Percentiles rank a stretch among this genome's conserved stretches.
phyloP scores from a whole-genome alignment of 1,284 basidiomycete genomes.

The Mycena sp. region DNA sequence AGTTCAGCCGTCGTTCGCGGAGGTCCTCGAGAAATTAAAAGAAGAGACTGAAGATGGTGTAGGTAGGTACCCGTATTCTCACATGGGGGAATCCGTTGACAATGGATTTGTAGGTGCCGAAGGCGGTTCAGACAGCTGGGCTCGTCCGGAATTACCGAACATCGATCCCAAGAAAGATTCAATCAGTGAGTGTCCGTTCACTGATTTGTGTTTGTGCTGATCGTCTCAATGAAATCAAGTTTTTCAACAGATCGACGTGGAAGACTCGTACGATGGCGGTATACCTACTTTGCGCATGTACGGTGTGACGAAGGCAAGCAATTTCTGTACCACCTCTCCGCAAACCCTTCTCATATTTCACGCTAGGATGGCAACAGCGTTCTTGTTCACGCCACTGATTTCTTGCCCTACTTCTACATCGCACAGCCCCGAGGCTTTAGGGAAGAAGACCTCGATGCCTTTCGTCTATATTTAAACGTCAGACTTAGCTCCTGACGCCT shows the following conservation, averaged over 20 bases:
- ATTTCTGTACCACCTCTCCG: not conserved
- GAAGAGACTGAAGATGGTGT: conserved; percentile 65
- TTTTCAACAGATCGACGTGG: conserved; percentile 95
- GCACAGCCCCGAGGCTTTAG: conserved; percentile 86
- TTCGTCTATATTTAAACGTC: conserved; percentile 83
- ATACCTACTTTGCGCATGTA: conserved; percentile 78
- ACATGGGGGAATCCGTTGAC: too few species aligned
- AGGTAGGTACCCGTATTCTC: too few species aligned
- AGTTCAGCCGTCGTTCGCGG: conserved; percentile 70
- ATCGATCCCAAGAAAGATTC: conserved; percentile 72
- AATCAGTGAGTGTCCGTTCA: too few species aligned
- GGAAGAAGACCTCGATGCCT: conserved; percentile 69
- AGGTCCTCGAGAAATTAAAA: conserved; percentile 80
- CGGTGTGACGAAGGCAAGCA: conserved; percentile 83
- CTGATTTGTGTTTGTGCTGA: too few species aligned
- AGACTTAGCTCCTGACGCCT: conserved; percentile 36
- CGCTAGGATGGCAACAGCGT: conserved; percentile 86
- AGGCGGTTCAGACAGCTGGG: conserved; percentile 83
- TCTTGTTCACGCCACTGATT: conserved; percentile 81
- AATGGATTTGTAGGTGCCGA: conserved; percentile 60
- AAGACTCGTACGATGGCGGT: conserved; percentile 70
- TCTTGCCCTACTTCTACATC: conserved; percentile 92
- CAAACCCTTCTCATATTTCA: conserved; percentile 16
- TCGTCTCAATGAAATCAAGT: too few species aligned
- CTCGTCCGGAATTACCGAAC: conserved; percentile 67